phyloP scores from a whole-genome alignment of 169 alveolate genomes.

The Theileria annulata region DNA sequence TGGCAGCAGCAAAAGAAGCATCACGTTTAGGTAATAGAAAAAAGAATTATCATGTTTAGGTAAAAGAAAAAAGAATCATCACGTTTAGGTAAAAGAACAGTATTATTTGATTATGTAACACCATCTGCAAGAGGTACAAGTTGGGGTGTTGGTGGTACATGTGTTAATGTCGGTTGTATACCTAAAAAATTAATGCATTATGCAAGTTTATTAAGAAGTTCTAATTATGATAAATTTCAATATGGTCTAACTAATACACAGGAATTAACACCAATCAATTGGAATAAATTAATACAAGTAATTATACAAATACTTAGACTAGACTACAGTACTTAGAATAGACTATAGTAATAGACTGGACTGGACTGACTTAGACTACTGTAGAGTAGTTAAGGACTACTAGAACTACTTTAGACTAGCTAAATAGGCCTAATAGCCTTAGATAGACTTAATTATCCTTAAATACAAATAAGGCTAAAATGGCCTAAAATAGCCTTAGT shows the following conservation, averaged over 20 bases:
- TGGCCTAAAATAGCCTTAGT: too few relatives aligned
- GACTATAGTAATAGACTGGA: too few relatives aligned
- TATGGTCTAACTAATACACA: slow-evolving; percentile 29
- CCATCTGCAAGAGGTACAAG: slow-evolving; percentile 95
- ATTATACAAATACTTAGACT: too few relatives aligned
- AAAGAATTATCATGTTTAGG: too few relatives aligned
- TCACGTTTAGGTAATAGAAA: too few relatives aligned
- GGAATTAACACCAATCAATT: slow-evolving; percentile 46
- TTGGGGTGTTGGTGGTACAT: slow-evolving; percentile 98
- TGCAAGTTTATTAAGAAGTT: slow-evolving; percentile 85
- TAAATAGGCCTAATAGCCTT: not conserved
- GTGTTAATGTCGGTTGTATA: slow-evolving; percentile 99
- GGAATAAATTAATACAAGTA: slow-evolving; percentile 82
- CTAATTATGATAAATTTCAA: slow-evolving; percentile 41
- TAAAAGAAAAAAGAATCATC: too few relatives aligned
- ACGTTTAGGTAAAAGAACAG: slow-evolving; percentile 92
- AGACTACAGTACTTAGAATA: too few relatives aligned
- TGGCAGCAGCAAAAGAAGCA: slow-evolving; percentile 95
- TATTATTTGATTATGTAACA: slow-evolving; percentile 91
- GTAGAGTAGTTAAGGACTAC: too few relatives aligned
- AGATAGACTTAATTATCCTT: too few relatives aligned
- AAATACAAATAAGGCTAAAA: too few relatives aligned
- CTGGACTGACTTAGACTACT: too few relatives aligned
- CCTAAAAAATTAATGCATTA: slow-evolving; percentile 98
- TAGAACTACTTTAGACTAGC: too few relatives aligned